phyloP scores from a whole-genome alignment of 73 alveolate species.

The Breviolum minutum region DNA sequence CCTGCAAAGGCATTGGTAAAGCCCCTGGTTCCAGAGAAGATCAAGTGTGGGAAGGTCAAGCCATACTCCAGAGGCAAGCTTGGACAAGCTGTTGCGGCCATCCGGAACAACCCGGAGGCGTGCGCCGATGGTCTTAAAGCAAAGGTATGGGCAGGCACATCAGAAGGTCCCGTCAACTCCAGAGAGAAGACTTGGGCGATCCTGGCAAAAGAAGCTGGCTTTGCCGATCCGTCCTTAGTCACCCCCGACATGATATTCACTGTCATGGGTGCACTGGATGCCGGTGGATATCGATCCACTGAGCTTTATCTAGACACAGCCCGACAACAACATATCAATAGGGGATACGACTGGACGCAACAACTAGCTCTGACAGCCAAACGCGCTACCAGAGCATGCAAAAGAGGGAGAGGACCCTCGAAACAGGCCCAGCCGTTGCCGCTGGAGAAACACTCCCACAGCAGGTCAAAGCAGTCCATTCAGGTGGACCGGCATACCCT shows the following conservation, averaged over 20 bases:
- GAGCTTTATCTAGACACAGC: neutral
- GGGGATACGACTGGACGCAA: neutral
- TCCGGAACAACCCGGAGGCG: no score
- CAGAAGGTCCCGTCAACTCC: neutral
- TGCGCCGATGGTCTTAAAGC: no score
- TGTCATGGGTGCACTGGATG: neutral
- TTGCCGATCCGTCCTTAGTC: neutral
- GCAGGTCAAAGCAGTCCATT: no score
- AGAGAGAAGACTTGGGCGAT: neutral
- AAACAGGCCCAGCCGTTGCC: conserved; percentile 20
- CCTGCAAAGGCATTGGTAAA: neutral
- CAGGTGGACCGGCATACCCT: neutral
- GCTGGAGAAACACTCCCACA: neutral
- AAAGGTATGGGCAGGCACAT: neutral
- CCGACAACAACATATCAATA: neutral
- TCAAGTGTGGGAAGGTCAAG: neutral
- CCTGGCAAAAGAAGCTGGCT: neutral
- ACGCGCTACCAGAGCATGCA: neutral
- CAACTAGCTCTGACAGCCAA: neutral
- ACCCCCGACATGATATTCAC: neutral
- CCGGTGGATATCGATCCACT: neutral
- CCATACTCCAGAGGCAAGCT: no score
- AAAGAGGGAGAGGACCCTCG: neutral
- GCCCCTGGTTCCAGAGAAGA: neutral
- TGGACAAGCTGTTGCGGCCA: no score